Evolutionary conservation across 2,329 filamentous ascomycete species (phyloP), one percentile per base, ranked within the genome.

Genomic region (Penicillium sp.): DNA sequence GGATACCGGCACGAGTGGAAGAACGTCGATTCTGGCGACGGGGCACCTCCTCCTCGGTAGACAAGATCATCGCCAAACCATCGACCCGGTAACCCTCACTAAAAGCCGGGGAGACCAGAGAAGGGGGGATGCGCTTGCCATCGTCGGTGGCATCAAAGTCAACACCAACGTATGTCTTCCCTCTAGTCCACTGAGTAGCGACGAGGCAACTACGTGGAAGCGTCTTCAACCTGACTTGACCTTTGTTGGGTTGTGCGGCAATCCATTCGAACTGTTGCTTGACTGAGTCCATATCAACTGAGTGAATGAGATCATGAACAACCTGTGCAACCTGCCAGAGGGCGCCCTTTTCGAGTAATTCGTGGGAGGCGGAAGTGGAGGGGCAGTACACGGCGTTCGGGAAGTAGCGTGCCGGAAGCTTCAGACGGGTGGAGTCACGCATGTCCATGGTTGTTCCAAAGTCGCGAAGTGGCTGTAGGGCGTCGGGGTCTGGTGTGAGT

Each of bases 371-470:
- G 6, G 23, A 41, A 23, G 29, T 9, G 2, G n/a, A 29, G 10
- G 15, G 15, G 16, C 46, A 44, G 29, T 55, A 16, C 13, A 33
- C 31, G 21, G 53, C 53, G 0, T 55, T 55, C 2, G 53, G 36
- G 11, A 55, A 55, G 21, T 55, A 55, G 15, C 31, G 46, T 21
- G 39, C 10, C 1, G 53, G 46, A n/a, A 55, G 25, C 7, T 50
- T 50, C 21, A 55, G 31, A 13, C 53, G 46, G n/a, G 16, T n/a
- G 4, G 16, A 25, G 21, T 44, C 39, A 19, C 53, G 53, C 53
- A 55, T 50, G 13, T 55, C 53, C 23, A 50, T 44, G 7, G 46
- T 21, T 19, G 23, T 34, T 31, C 38, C 50, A 27, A 55, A 44
- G 1, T 4, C 8, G 9, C 53, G 39, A 31, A 50, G 39, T 36